Evolutionary conservation across 2,329 filamentous ascomycete species (phyloP).

Genomic region (Fusarium coicis): DNA sequence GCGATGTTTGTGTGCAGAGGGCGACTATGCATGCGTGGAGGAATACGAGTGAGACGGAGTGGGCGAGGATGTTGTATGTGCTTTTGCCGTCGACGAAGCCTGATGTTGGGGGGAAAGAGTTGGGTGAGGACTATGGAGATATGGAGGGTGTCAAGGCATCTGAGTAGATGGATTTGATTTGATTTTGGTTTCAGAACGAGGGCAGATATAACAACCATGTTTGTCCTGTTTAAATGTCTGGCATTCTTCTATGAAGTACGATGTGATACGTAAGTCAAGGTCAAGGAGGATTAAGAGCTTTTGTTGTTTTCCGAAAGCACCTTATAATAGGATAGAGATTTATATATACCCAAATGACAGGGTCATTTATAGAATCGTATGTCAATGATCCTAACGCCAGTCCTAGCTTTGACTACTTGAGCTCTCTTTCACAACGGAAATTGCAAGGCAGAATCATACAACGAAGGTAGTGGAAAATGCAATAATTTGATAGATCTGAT

Average conservation of each 20-base stretch:
- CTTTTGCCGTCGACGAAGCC: conserved; percentile 42
- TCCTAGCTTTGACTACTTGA: background rate
- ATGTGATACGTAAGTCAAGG: accelerated
- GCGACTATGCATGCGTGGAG: conserved; percentile 67
- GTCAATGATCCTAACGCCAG: too few relatives aligned
- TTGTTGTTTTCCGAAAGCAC: accelerated
- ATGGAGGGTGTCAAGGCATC: conserved; percentile 41
- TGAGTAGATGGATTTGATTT: conserved; percentile 4
- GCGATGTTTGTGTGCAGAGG: conserved; percentile 66
- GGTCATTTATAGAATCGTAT: too few relatives aligned
- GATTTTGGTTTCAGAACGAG: accelerated
- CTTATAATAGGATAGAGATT: background rate
- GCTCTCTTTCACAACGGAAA: accelerated
- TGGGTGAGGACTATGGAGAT: conserved; percentile 50
- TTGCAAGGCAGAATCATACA: accelerated
- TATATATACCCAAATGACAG: accelerated
- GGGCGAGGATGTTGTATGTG: conserved; percentile 58
- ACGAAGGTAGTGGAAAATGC: accelerated
- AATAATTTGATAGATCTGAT: accelerated
- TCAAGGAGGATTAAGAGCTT: accelerated
- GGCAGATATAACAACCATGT: accelerated
- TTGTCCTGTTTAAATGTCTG: accelerated
- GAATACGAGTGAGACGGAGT: conserved; percentile 57
- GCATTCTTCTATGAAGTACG: accelerated
- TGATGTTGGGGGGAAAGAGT: conserved; percentile 13